These are phyloP conservation scores for Phyllosticta citrichinensis DNA, from an alignment of 2,329 filamentous ascomycete species.

Conservation along the genomic window DNA sequence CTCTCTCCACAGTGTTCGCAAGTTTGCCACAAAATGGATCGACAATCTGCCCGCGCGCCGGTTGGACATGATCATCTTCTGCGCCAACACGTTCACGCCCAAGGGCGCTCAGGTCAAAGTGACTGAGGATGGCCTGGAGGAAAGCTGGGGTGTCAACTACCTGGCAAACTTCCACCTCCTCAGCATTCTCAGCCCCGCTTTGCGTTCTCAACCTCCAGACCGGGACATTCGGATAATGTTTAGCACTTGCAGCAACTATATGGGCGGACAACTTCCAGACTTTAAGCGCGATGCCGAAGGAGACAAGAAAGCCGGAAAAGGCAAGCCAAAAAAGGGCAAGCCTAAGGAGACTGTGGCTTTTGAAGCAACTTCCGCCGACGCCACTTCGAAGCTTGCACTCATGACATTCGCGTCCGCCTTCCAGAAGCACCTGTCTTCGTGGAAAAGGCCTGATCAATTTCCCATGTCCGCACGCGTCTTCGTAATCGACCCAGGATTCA, in stretches of 20 bases:
- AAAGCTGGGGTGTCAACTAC: constrained; percentile 91
- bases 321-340: constrained; percentile 11
- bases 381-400: constrained; percentile 56
- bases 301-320: constrained; percentile 40
- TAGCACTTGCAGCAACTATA: constrained; percentile 79
- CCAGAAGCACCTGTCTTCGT: constrained; percentile 81
- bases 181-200: constrained; percentile 79
- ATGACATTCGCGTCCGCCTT: constrained; percentile 85
- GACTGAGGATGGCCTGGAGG: constrained; percentile 73
- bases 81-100: constrained; percentile 68
- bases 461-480: constrained; percentile 77
- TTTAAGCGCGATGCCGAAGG: constrained; percentile 37
- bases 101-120: constrained; percentile 48
- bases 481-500: constrained; percentile 76
- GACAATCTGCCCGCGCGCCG: constrained; percentile 85
- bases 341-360: constrained; percentile 24
- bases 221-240: constrained; percentile 85
- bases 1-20: constrained; percentile 79
- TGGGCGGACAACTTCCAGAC: constrained; percentile 59
- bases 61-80: constrained; percentile 84
- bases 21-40: constrained; percentile 96
- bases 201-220: constrained; percentile 85
- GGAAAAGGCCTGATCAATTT: constrained; percentile 71
- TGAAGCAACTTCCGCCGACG: constrained; percentile 36
- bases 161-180: constrained; percentile 92